phyloP scores from a whole-genome alignment of 1,284 basidiomycete species.

The Heterobasidion parviporum region DNA sequence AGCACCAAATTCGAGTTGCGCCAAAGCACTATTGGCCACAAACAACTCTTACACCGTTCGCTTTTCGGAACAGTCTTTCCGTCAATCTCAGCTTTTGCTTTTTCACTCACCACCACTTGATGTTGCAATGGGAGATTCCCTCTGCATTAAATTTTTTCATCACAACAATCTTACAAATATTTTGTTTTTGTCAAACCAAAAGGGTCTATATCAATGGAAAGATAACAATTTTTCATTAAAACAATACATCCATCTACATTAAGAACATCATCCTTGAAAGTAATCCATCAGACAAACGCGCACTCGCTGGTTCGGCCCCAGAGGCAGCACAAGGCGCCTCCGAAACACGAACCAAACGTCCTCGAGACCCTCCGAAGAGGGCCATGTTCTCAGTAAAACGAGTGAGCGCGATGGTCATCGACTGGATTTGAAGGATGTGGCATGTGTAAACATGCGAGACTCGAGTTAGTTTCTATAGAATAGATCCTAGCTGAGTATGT shows the following conservation, averaged over 20 bases:
- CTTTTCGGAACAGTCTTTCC: no score
- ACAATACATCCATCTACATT: background rate
- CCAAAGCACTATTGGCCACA: no score
- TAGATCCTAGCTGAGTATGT: constrained; percentile 87
- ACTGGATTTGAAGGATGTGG: constrained; percentile 74
- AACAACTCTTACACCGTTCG: no score
- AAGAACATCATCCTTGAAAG: constrained; percentile 6
- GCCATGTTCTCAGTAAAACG: constrained; percentile 74
- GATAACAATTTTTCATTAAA: background rate
- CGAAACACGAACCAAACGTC: constrained; percentile 54
- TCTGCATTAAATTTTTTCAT: no score
- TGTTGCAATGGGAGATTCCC: no score
- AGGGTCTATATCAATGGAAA: background rate
- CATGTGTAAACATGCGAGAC: constrained; percentile 84
- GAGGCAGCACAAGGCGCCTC: constrained; percentile 25
- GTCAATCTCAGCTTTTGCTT: no score
- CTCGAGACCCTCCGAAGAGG: constrained; percentile 44
- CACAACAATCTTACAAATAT: no score
- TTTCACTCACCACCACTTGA: no score
- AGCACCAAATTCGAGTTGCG: no score
- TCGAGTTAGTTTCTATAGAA: constrained; percentile 85
- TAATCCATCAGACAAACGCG: constrained; percentile 51
- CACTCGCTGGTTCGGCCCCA: constrained; percentile 37
- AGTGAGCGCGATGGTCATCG: constrained; percentile 66
- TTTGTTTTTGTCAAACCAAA: background rate